Base-by-base conservation (phyloP, 306 rosid genomes). In the Lupinus albus region DNA sequence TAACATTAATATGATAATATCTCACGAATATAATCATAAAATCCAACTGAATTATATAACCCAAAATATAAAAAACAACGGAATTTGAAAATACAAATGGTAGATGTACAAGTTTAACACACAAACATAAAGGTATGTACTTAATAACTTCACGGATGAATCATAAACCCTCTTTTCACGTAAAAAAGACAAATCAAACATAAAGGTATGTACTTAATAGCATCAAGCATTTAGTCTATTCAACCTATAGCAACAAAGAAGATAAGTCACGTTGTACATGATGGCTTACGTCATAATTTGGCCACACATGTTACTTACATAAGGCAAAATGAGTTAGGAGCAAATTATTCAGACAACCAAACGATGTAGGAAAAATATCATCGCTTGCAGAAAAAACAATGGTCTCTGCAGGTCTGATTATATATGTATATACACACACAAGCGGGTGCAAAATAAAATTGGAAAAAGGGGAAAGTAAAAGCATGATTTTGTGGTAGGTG, bases 401-500 rank as follows among this genome's bases (percentile, higher is more conserved):
- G 14, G 3, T 8, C 3, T 28, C 38, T 62, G 62, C 28, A 53
- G 58, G 46, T 70, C 28, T 49, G 14, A 54, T 17, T 17, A 72
- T 8, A 8, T 36, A 36, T 33, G 48, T 56, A 11, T 53, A 71
- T 30, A 52, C 48, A 11, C 45, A 32, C 68, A 52, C 44, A 53
- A 10, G 48, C 16, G 48, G 52, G 64, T n/a, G 76, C 49, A 66
- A 69, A 28, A 32, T 21, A 53, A 16, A 44, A 35, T 32, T 7
- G 17, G 50, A 51, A 28, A 16, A 55, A 30, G 38, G 11, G 11
- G 39, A 41, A 14, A 25, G 55, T 64, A 44, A 61, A 59, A 69
- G 58, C 42, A 44, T 69, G 64, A 61, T 68, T 48, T 49, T 30
- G 53, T 5, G 53, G 60, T 69, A 39, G 71, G 61, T 67, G 71